A percentile compares a stretch with the other conserved stretches of the same genome.
These are phyloP conservation scores for Euphorbia peplus DNA, from an alignment of 345 rosid genomes.

Conservation along the genomic window DNA sequence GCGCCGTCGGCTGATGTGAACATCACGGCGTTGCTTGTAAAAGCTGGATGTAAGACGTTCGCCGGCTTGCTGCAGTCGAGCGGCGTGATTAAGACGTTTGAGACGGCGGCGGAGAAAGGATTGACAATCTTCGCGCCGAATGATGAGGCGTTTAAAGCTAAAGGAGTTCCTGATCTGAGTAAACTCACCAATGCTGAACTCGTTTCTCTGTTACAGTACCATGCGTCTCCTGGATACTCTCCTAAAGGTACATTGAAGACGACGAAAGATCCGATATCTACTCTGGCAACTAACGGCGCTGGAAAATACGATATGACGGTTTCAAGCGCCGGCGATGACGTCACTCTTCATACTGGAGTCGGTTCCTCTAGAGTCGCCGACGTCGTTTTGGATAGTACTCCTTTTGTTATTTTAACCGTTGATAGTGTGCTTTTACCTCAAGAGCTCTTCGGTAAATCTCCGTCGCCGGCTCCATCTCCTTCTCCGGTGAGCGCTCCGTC, in stretches of 20 bases:
- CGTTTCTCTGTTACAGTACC: constrained; percentile 75
- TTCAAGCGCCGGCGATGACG: constrained; percentile 60
- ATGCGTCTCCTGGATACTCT: constrained; percentile 56
- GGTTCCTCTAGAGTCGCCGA: constrained; percentile 68
- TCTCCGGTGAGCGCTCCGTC: constrained; percentile 49
- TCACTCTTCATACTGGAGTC: constrained; percentile 70
- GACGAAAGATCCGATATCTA: constrained; percentile 48
- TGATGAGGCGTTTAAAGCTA: constrained; percentile 83
- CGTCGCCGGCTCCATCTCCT: constrained; percentile 62
- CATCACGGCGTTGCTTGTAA: constrained; percentile 71
- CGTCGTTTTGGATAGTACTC: constrained; percentile 64
- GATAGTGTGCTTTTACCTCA: constrained; percentile 68
- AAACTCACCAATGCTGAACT: constrained; percentile 68
- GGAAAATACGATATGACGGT: constrained; percentile 65
- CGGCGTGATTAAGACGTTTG: constrained; percentile 73
- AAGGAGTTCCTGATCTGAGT: constrained; percentile 63
- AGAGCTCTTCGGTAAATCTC: constrained; percentile 66
- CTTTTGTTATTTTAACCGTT: constrained; percentile 69
- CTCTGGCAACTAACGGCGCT: constrained; percentile 69
- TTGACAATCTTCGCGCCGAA: constrained; percentile 80
- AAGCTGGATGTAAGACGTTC: constrained; percentile 85
- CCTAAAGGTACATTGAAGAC: constrained; percentile 72
- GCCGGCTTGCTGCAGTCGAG: constrained; percentile 53
- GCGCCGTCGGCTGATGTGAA: constrained; percentile 58
- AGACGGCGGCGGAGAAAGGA: constrained; percentile 60